Conservation (phyloP, 108 stramenopile genomes). For the Conticribra guillardii region DNA sequence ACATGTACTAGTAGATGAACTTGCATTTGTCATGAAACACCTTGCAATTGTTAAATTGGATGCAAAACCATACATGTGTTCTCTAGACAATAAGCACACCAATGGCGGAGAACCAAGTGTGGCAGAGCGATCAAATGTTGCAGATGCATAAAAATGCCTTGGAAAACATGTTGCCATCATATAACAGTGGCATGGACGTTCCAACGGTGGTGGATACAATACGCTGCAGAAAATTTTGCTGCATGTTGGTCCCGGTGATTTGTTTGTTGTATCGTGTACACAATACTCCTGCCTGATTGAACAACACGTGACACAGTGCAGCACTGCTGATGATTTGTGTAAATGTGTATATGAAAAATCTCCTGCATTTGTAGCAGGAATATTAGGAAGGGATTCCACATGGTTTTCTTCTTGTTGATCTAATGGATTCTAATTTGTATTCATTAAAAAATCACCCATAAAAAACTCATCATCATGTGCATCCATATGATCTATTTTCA, state of each 20-base stretch:
- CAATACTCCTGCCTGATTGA: background rate
- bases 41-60: background rate
- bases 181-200: background rate
- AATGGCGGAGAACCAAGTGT: slow-evolving; percentile 4
- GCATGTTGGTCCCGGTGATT: background rate
- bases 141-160: slow-evolving; percentile 3
- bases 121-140: background rate
- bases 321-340: too few species aligned
- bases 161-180: slow-evolving; percentile 1
- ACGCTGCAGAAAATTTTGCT: slow-evolving; percentile 1
- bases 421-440: too few species aligned
- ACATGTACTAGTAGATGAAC: too few species aligned
- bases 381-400: too few species aligned
- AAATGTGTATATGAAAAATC: too few species aligned
- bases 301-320: slow-evolving; percentile 11
- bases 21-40: slow-evolving; percentile 1
- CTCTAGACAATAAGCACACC: background rate
- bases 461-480: too few species aligned
- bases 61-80: slow-evolving; percentile 2
- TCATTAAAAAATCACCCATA: too few species aligned
- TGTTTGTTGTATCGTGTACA: background rate
- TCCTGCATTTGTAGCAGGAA: too few species aligned
- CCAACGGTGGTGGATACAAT: slow-evolving; percentile 2
- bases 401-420: too few species aligned
- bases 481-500: too few species aligned